Base-by-base conservation (phyloP, 345 rosid genomes). In the Angophora floribunda region DNA sequence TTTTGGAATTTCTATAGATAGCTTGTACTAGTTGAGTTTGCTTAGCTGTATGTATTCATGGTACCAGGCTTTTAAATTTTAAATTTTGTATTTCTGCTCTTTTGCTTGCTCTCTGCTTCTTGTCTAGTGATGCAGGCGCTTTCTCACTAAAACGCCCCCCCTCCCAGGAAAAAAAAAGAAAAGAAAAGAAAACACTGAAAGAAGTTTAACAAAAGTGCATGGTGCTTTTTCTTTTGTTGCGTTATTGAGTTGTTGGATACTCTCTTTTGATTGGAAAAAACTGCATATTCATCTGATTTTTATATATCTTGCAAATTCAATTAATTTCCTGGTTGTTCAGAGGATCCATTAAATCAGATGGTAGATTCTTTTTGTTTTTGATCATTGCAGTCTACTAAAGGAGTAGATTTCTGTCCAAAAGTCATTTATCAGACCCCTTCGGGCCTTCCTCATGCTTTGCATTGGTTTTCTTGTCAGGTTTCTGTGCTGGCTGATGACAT, bases 401-500 rank as follows among this genome's bases (percentile, higher is more conserved):
- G 80, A 32, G 45, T 70, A 70, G 32, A 16, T 75, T 41, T 75
- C 49, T 75, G 82, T 19, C 21, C 28, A 41, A 41, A 41, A 75
- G 49, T 75, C 49, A 75, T 41, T 41, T 75, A 19, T 87, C 55
- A 51, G 7, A 49, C 9, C 28, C 44, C 8, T 75, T 86, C 21
- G 26, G 51, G 45, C 78, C 13, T 51, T 57, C 49, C 88, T 61
- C 5, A 50, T 75, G 75, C 13, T 50, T 85, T 32, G 51, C 87
- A 22, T 88, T 91, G 88, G 51, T 85, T 41, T 88, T 87, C 90
- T 49, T 21, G 84, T 75, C 84, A 98, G 99, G 97, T 98, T 63
- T 95, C 99, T 82, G 98, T 95, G 90, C 91, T 98, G 57, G 99
- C 99, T 86, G 99, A 98, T 92, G 99, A 98, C 89, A 95, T 98